Evolutionary conservation across 257 asterid genomes (phyloP).

Genomic region (Solanum tarapatanum): DNA sequence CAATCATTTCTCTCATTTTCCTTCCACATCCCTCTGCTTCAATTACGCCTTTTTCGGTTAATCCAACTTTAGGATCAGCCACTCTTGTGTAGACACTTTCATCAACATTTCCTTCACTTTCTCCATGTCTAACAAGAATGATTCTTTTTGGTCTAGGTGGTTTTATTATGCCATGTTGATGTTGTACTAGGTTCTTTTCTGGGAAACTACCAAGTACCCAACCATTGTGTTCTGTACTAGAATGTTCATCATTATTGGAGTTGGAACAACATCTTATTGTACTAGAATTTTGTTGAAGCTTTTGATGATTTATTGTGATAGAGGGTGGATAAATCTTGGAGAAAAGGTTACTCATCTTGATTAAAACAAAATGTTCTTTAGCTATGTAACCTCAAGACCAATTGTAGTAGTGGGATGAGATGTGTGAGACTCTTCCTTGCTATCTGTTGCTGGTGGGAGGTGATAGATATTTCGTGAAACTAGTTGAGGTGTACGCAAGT

Average conservation of each 20-base stretch:
- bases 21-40: slow-evolving; percentile 54
- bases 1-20: slow-evolving; percentile 32
- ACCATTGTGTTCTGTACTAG: slow-evolving; percentile 1
- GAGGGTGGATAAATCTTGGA: slow-evolving; percentile 11
- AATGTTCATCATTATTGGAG: neutral
- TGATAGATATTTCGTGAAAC: neutral
- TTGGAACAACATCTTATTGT: slow-evolving; percentile 17
- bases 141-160: slow-evolving; percentile 68
- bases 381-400: neutral
- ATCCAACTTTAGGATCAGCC: slow-evolving; percentile 58
- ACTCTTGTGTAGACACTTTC: slow-evolving; percentile 57
- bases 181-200: slow-evolving; percentile 16
- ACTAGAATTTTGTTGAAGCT: neutral
- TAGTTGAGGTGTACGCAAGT: neutral
- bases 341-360: slow-evolving; percentile 16
- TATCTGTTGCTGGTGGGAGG: neutral
- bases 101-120: slow-evolving; percentile 70
- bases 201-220: slow-evolving; percentile 25
- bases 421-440: neutral
- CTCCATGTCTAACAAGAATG: slow-evolving; percentile 64
- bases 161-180: neutral
- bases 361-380: neutral
- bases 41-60: slow-evolving; percentile 30
- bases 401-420: neutral
- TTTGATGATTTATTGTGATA: neutral